phyloP scores from a whole-genome alignment of 345 rosid genomes.

The Melaleuca alternifolia region DNA sequence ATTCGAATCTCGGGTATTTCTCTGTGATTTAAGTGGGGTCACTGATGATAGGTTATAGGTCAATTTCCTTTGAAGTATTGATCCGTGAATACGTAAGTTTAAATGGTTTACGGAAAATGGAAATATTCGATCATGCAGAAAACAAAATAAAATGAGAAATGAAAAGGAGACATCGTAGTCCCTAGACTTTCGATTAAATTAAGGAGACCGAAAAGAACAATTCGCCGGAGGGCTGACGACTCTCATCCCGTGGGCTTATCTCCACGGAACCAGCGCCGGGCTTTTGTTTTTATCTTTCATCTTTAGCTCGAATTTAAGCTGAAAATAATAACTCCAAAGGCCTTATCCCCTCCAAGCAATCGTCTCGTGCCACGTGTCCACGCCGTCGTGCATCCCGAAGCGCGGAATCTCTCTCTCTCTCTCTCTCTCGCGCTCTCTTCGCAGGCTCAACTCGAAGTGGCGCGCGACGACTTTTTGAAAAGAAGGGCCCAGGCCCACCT shows the following conservation, averaged over 20 bases:
- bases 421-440: neutral
- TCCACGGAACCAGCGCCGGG: neutral
- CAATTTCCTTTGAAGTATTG: no score
- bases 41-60: no score
- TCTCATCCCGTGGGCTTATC: neutral
- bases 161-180: neutral
- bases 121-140: no score
- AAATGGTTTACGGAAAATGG: no score
- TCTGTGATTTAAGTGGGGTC: no score
- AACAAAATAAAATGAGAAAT: neutral
- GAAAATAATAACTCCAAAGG: neutral
- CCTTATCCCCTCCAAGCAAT: neutral
- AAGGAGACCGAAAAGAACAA: neutral
- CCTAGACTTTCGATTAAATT: neutral
- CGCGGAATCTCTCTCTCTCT: neutral
- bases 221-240: neutral
- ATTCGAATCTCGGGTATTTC: no score
- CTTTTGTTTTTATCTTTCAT: neutral
- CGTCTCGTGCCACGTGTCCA: neutral
- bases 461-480: neutral
- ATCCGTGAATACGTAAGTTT: no score
- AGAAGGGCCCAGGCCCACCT: conserved; percentile 4
- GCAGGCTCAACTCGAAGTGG: neutral
- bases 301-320: neutral
- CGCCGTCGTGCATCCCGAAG: neutral